Evolutionary conservation across 1,284 basidiomycete genomes (phyloP), one percentile per base, ranked within the genome.

Genomic region (Pseudozyma tsukubaensis): DNA sequence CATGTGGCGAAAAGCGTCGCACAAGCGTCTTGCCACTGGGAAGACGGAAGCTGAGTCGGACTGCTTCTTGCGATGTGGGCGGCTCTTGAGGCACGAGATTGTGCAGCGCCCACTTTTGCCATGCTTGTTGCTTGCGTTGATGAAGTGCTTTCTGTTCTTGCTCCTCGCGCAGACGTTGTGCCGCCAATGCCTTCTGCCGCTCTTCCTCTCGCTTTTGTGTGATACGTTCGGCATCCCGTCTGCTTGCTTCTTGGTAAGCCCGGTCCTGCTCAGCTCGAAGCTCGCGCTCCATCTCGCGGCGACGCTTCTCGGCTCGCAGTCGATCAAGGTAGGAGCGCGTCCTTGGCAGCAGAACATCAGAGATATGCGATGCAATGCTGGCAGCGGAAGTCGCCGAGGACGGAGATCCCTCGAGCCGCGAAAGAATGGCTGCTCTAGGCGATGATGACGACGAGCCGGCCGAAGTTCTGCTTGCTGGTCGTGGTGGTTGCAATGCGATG

Each of bases 401-500:
- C 3, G 78, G 71, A 13, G 78, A 76, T 9, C 80, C 80, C 44
- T 80, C 78, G 13, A 80, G 49, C 13, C 80, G 59, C 6, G 78
- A 79, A 2, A 82, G 67, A 12, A 82, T 72, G 4, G 80, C 77
- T 3, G 78, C 74, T 34, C 78, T 67, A 16, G 76, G 68, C 5
- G 66, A 66, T 4, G 53, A 44, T 0, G 59, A 57, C 3, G 53
- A 59, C 12, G 55, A 9, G 14, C 12, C 44, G 24, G 44, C 36
- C n/a, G 58, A 59, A 6, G 50, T 24, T 24, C 73, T 42, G n/a
- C 60, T 65, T 10, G 67, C 37, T 12, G 72, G 61, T 29, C 78
- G 72, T n/a, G 78, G 62, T 54, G 94, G 91, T 78, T 97, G 92
- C 37, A 96, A 88, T 0, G 93, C 91, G 50, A 96, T 86, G 83